Base-by-base conservation (phyloP, 768 basidiomycete genomes). In the Xerocomus brunneocitrinus region DNA sequence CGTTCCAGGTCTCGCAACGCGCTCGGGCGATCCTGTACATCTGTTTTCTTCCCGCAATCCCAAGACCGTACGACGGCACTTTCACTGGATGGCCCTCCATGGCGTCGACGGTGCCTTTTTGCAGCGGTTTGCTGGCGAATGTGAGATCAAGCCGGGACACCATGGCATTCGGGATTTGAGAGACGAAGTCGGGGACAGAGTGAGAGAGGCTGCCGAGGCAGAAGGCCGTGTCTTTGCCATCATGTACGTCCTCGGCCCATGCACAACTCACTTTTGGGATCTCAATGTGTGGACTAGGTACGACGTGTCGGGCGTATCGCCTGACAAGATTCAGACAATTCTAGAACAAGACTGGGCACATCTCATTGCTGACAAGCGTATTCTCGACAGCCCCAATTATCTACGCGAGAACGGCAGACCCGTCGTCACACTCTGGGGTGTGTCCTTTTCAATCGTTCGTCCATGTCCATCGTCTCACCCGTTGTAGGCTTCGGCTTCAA, bases 171-270 rank as follows among this genome's bases (percentile, higher is more conserved):
- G 78, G 57, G 67, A 78, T 14, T 70, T 87, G 49, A 76, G 90
- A 27, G 90, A 93, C 57, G 86, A 91, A 62, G 76, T 92, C 1
- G 81, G 86, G 3, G 78, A 86, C 52, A 74, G 78, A 10, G 90
- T 92, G 16, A 73, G 78, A 56, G 85, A 85, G 58, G 88, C 88
- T 16, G 88, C 89, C 2, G 91, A 92, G 73, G 76, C 77, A 45
- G 86, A 91, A 61, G 89, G 87, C 1, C 73, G 91, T 44, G 89
- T 89, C 5, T 92, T 83, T 67, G 85, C 90, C 10, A 86, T 91
- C 57, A 93, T 93, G 91, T 90, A 55, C 62, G 87, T 66, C 24
- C 49, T 8, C 30, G 5, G 4, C 14, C 32, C 30, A 3, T 24
- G n/a, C 39, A 13, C 22, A 19, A 8, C 2, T 10, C 31, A 13